Evolutionary conservation across 2,329 filamentous ascomycete species (phyloP), one percentile per base, ranked within the genome.

Genomic region (Ophiostoma australiae): DNA sequence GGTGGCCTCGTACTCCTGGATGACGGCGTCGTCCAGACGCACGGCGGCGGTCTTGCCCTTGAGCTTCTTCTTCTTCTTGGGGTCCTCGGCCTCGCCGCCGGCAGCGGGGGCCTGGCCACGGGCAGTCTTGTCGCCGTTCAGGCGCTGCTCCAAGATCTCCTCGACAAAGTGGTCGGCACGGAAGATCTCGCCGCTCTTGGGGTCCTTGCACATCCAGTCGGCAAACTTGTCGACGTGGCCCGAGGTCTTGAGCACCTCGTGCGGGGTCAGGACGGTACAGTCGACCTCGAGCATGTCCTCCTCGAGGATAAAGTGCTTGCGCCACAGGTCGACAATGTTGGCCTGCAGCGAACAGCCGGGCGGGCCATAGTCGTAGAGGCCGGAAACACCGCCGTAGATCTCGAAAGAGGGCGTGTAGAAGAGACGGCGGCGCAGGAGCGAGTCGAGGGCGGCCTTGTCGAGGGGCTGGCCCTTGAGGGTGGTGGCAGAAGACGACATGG

Each of bases 131-230:
- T 98, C 89, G 70, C 92, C 93, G 81, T 94, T 94, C 73, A 99
- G 82, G 55, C 95, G 87, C 67, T 88, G 84, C 84, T 97, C 94
- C 69, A 99, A 87, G 52, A 97, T 89, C 77, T 97, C 92, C 85
- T 98, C 94, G 75, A 99, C 94, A 77, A 98, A 88, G 83, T 99
- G 95, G 79, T 99, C 95, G 72, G 95, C 93, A 76, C 95, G 89
- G 79, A 99, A 89, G 78, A 97, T 97, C 81, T 99, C 95, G 79
- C 95, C 95, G 77, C 91, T 97, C 86, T 97, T 96, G 74, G 94
- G 93, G 81, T 99, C 95, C 82, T 97, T 97, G 89, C 92, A 97
- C 94, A 98, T 97, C 92, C 92, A 98, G 81, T 98, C 94, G 81
- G 93, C 91, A 78, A 98, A 98, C 82, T 97, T 97, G 81, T 97